Evolutionary conservation across 805 yeast species (phyloP), one percentile per base, ranked within the genome.

Genomic region (Pichia manshurica): DNA sequence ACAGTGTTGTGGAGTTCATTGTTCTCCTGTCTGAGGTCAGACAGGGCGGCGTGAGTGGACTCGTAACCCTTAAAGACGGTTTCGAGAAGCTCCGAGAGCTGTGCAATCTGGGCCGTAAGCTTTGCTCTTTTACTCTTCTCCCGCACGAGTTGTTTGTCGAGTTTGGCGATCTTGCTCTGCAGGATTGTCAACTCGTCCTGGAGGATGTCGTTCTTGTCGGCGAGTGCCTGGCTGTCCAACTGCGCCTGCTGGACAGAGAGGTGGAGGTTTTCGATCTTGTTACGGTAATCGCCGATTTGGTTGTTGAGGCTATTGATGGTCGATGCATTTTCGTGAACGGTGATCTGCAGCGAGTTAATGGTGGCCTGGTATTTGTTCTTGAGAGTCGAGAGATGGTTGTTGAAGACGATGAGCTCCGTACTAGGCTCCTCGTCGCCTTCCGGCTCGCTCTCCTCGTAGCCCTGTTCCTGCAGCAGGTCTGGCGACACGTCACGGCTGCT

Each of bases 51-150:
- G 20, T 46, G 19, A 17, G 35, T 16, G 1, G 35, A 25, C 16
- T 41, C 42, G 28, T 36, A 46, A 12, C 17, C 23, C 16, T 31
- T 33, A n/a, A 41, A 34, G 2, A 46, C 22, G 7, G 49, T 33
- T 8, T 37, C 40, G 8, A 41, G 17, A 8, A 37, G 32, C 25
- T 46, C 45, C 3, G 29, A 41, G 13, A 46, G 31, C 25, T 42
- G 45, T 16, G 19, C 17, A 4, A 46, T 17, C 19, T 46, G 41
- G 8, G 32, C 16, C 9, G 28, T 6, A 35, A 36, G 36, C 17
- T 38, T 42, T 9, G 45, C 28, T 21, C 31, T 31, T 25, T 35
- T 44, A n/a, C 35, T 39, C n/a, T 45, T 47, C 43, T 50, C 51
- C 16, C 28, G 21, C 12, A 33, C 21, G n/a, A 48, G 20, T 41